Base-by-base conservation (phyloP, 208 protist species). In the Trypanosoma melophagium region DNA sequence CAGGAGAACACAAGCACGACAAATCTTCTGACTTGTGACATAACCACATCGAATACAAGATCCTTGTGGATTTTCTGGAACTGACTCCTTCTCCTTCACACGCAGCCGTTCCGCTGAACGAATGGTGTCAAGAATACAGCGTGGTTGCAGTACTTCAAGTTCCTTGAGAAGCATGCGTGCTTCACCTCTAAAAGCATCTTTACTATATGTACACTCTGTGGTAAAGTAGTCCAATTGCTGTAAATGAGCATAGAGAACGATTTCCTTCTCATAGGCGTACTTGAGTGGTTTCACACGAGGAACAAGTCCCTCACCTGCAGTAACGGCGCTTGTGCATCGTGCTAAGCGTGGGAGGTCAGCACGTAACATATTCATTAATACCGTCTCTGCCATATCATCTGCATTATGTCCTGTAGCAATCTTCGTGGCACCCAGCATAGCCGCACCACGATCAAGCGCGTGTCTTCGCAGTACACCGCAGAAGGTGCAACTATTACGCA, bases 401-500 rank as follows among this genome's bases (percentile, higher is more conserved):
- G 98, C 98, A 85, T 99, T 99, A 78, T 99, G 98, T 13, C 98
- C 98, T 2, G 97, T 99, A 0, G 93, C 98, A 50, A 99, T 96
- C 54, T 97, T 97, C 61, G 92, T 87, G 3, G 89, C 96, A 3
- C 81, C 76, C 4, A 97, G 66, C 19, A 96, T 62, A 7, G 69
- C 79, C 7, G 97, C 96, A 5, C 97, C 98, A 17, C 95, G 78
- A 70, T 99, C 96, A 0, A 99, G 86, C 5, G 97, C 96, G 66
- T 99, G 96, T 19, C 98, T 81, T 10, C 98, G 84, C 55, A 99
- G 98, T 44, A 99, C 96, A 59, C 98, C 98, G 77, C 98, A 99
- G 66, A 98, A 99, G 14, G 91, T 97, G 89, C 98, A 99, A 79
- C 96, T 99, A 72, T 92, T 97, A 38, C 90, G 90, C 40, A 94